These are phyloP conservation scores for Catenaria anguillulae DNA, from an alignment of 371 early-diverging fungal species.

Conservation along the genomic window DNA sequence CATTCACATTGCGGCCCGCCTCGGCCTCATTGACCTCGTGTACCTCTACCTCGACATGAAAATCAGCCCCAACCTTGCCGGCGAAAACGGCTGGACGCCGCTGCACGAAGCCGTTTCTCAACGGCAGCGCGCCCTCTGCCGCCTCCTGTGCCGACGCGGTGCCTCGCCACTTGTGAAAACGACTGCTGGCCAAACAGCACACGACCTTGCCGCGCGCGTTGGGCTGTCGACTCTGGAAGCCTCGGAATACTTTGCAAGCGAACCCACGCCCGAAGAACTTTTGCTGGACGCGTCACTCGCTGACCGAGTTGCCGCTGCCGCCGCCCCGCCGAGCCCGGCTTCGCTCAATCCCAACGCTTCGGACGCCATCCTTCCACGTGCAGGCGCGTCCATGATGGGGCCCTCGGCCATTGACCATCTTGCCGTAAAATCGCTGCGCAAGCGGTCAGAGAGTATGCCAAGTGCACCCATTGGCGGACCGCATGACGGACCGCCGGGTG, in stretches of 20 bases:
- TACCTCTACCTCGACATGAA: not conserved
- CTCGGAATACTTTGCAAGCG: not conserved
- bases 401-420: not conserved
- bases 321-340: too few species aligned
- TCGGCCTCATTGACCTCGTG: constrained; percentile 1
- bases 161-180: not conserved
- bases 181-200: not conserved
- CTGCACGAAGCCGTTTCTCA: constrained; percentile 2
- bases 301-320: not conserved
- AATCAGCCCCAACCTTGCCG: not conserved
- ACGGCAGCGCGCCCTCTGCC: not conserved
- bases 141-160: not conserved
- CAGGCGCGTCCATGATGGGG: too few species aligned
- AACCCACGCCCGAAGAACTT: not conserved
- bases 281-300: not conserved
- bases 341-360: too few species aligned
- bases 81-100: constrained; percentile 7
- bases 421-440: not conserved
- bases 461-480: not conserved
- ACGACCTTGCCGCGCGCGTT: not conserved
- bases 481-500: not conserved
- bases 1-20: not conserved
- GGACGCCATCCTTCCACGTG: too few species aligned
- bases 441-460: not conserved
- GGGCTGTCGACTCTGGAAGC: not conserved